Evolutionary conservation across 129 eudicot species (phyloP).

Genomic region (Lactuca sativa): DNA sequence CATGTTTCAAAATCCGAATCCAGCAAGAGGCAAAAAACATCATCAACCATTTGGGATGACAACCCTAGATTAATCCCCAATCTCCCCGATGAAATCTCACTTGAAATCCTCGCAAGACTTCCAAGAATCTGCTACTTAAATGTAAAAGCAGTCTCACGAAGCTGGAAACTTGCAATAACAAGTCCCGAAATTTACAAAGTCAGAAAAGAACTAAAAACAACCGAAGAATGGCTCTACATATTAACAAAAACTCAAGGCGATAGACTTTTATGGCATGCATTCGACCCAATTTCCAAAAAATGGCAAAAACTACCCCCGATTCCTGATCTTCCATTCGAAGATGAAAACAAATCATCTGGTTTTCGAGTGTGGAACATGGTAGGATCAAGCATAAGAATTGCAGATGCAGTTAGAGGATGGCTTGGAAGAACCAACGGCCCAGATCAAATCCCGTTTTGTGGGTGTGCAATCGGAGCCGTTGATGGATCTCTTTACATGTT

Average conservation of each 20-base stretch:
- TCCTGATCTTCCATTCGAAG: slow-evolving; percentile 63
- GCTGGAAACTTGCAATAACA: slow-evolving; percentile 78
- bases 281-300: slow-evolving; percentile 65
- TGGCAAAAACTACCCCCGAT: slow-evolving; percentile 88
- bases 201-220: slow-evolving; percentile 73
- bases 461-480: slow-evolving; percentile 89
- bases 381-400: slow-evolving; percentile 67
- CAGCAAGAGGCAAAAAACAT: slow-evolving; percentile 71
- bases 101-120: slow-evolving; percentile 83
- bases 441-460: slow-evolving; percentile 83
- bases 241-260: slow-evolving; percentile 65
- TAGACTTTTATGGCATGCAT: slow-evolving; percentile 70
- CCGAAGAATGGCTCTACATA: slow-evolving; percentile 94
- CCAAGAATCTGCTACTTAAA: slow-evolving; percentile 64
- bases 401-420: slow-evolving; percentile 88
- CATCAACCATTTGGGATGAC: slow-evolving; percentile 66
- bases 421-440: slow-evolving; percentile 71
- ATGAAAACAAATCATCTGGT: slow-evolving; percentile 44
- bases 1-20: slow-evolving; percentile 46
- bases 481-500: slow-evolving; percentile 82
- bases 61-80: slow-evolving; percentile 71
- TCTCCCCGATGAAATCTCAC: slow-evolving; percentile 95
- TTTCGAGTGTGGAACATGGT: slow-evolving; percentile 69
- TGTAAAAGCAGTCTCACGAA: slow-evolving; percentile 71
- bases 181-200: slow-evolving; percentile 60